Percentiles rank a stretch among this genome's conserved stretches.
These are phyloP conservation scores for Ananas comosus DNA, from an alignment of 176 grass and related monocot species.

Conservation along the genomic window DNA sequence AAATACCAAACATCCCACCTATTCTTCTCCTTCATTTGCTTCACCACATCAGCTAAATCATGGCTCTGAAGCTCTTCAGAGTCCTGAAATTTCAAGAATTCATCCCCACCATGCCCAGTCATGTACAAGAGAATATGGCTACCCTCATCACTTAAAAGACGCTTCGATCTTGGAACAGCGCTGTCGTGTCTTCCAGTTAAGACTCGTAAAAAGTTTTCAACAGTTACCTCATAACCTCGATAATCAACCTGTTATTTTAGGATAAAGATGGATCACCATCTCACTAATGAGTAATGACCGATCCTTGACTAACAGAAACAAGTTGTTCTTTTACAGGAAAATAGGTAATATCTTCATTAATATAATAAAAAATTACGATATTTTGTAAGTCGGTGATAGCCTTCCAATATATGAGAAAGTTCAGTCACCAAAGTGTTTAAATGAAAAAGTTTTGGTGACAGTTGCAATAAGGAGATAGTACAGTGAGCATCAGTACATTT, in stretches of 20 bases:
- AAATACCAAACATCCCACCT: conserved; percentile 33
- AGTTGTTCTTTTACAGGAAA: neutral
- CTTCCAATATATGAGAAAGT: too few species aligned
- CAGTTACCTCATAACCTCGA: conserved; percentile 91
- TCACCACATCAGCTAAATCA: conserved; percentile 96
- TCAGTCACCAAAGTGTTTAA: too few species aligned
- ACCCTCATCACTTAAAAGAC: conserved; percentile 93
- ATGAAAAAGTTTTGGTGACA: too few species aligned
- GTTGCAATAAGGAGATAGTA: too few species aligned
- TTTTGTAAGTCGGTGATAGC: neutral
- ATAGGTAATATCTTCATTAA: too few species aligned
- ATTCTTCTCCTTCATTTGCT: conserved; percentile 97
- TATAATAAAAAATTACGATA: neutral
- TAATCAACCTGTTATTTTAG: conserved; percentile 71
- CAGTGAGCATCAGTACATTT: too few species aligned
- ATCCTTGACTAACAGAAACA: neutral
- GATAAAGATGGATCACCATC: neutral
- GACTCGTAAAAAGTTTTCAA: conserved; percentile 88
- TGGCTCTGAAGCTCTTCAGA: conserved; percentile 94
- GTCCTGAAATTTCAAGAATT: conserved; percentile 99
- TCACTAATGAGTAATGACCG: neutral
- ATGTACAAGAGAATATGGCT: conserved; percentile 97
- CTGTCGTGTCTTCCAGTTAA: conserved; percentile 76
- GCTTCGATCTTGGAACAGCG: conserved; percentile 82
- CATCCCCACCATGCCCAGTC: conserved; percentile 98